phyloP scores from a whole-genome alignment of 768 basidiomycete species.

The Calocybe cyanea region DNA sequence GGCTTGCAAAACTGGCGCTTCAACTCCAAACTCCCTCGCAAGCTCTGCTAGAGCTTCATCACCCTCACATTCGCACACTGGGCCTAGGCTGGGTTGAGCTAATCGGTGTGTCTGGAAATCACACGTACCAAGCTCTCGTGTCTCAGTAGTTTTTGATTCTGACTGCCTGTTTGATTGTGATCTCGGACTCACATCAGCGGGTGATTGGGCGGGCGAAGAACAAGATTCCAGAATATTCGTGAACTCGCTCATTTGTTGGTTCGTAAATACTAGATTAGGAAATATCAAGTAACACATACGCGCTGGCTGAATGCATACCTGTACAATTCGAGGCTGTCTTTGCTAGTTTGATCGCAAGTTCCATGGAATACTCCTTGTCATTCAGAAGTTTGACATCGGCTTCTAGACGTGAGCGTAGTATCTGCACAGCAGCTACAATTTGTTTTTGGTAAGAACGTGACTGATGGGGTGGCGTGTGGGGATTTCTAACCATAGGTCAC shows the following conservation, averaged over 20 bases:
- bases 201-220: conserved; percentile 5
- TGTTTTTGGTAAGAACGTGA: conserved; percentile 6
- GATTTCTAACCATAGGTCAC: conserved; percentile 31
- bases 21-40: conserved; percentile 75
- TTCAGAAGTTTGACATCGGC: conserved; percentile 27
- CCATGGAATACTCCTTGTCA: conserved; percentile 33
- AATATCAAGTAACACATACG: background rate
- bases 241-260: conserved; percentile 52
- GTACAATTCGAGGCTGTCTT: conserved; percentile 52
- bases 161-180: no score
- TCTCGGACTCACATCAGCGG: conserved; percentile 7
- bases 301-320: conserved; percentile 34
- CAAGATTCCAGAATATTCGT: conserved; percentile 35
- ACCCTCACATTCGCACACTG: conserved; percentile 11
- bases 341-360: conserved; percentile 40
- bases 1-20: conserved; percentile 62
- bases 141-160: conserved; percentile 24
- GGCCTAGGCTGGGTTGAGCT: conserved; percentile 6
- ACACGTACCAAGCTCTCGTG: background rate
- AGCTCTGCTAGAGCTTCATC: conserved; percentile 43
- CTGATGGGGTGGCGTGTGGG: background rate
- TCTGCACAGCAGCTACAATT: conserved; percentile 47
- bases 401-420: conserved; percentile 48
- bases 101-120: no score
- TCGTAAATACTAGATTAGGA: conserved; percentile 50